Evolutionary conservation across 1,139 yeast species (phyloP).

Genomic region (Lodderomyces beijingensis): DNA sequence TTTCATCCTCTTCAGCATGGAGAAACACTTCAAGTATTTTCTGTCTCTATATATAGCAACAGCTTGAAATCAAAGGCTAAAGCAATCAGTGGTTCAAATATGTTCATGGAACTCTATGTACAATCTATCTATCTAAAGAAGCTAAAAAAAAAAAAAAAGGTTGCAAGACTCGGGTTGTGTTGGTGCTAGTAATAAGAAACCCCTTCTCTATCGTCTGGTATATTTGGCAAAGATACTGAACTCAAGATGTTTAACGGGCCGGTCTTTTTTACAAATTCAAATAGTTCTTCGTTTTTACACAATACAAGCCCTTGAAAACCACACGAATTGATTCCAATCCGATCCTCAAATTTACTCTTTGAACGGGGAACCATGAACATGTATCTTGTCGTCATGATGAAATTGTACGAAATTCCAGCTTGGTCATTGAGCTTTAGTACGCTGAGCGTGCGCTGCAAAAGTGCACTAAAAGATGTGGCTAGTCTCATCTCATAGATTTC

Average conservation of each 20-base stretch:
- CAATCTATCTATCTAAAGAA: no score
- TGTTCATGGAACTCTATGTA: no score
- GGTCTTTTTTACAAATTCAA: constrained; percentile 33
- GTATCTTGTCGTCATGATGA: constrained; percentile 77
- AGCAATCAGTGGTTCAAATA: no score
- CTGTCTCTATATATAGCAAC: no score
- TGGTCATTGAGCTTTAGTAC: constrained; percentile 52
- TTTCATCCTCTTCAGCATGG: no score
- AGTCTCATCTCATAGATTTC: constrained; percentile 48
- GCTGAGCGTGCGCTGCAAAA: constrained; percentile 69
- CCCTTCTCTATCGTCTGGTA: no score
- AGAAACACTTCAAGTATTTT: no score
- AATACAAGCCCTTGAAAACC: constrained; percentile 77
- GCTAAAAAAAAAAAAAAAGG: no score
- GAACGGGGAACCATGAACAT: constrained; percentile 84
- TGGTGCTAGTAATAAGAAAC: no score
- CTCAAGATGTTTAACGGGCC: constrained; percentile 48
- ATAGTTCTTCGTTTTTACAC: constrained; percentile 62
- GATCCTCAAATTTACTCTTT: constrained; percentile 29
- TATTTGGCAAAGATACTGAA: constrained; percentile 64
- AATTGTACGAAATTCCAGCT: constrained; percentile 61
- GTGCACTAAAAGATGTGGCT: constrained; percentile 61
- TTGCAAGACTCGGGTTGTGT: no score
- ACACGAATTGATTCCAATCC: constrained; percentile 69
- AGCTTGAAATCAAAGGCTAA: no score